These are phyloP conservation scores for Pseudogymnoascus sp. DNA, from an alignment of 2,329 filamentous ascomycete species.

Conservation along the genomic window DNA sequence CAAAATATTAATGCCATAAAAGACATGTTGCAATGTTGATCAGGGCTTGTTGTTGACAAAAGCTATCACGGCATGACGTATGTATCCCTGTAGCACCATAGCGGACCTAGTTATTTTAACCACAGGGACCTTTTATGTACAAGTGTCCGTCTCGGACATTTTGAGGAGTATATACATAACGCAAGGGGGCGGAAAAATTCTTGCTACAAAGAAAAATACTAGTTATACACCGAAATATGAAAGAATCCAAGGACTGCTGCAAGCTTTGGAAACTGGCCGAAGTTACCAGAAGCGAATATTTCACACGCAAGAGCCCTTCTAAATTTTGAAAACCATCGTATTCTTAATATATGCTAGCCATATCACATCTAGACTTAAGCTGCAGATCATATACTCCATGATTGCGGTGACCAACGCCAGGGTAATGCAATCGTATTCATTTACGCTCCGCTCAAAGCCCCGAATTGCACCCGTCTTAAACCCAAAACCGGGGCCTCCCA, in stretches of 20 bases:
- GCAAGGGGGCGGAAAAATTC: background rate
- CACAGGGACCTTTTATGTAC: background rate
- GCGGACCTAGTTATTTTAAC: background rate
- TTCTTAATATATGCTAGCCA: conserved; percentile 2
- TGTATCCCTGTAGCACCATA: conserved; percentile 1
- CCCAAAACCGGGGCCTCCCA: conserved; percentile 1
- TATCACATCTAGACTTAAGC: background rate
- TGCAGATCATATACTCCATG: conserved; percentile 1
- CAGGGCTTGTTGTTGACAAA: background rate
- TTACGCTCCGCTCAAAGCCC: background rate
- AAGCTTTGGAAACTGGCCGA: background rate
- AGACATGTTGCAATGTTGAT: background rate
- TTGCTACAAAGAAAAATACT: background rate
- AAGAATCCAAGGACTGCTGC: background rate
- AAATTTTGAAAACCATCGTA: background rate
- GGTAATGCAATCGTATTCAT: conserved; percentile 2
- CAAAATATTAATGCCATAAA: background rate
- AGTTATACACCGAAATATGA: background rate
- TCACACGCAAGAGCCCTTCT: background rate
- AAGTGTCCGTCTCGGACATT: background rate
- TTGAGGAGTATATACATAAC: background rate
- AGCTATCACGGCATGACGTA: conserved; percentile 3
- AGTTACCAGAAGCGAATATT: background rate
- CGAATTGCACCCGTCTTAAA: background rate
- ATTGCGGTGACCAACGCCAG: background rate